phyloP scores from a whole-genome alignment of 371 early-diverging fungal species.

The Syncephalis fuscata region DNA sequence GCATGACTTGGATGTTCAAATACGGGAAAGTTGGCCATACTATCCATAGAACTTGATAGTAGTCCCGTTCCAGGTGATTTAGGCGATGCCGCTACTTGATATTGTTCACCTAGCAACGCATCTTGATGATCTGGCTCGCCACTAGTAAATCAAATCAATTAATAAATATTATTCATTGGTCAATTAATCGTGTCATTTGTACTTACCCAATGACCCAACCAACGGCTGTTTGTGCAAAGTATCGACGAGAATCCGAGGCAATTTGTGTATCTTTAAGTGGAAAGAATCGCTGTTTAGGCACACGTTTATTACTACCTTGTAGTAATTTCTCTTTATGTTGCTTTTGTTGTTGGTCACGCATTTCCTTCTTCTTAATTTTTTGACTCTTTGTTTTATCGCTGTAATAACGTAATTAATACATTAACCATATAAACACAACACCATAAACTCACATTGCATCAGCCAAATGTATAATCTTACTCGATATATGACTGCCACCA shows the following conservation, averaged over 20 bases:
- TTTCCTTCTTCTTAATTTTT: background rate
- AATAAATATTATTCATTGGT: too few species aligned
- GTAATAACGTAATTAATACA: constrained; percentile 6
- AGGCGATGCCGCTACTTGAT: too few species aligned
- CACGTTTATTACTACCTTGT: background rate
- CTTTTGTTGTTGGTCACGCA: background rate
- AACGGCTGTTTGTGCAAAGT: constrained; percentile 62
- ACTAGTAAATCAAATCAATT: too few species aligned
- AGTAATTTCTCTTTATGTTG: background rate
- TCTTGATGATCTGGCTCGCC: too few species aligned
- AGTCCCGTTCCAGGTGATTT: constrained; percentile 10
- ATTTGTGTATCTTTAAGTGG: background rate
- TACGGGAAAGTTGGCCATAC: constrained; percentile 45
- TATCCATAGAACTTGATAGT: constrained; percentile 16
- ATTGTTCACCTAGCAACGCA: too few species aligned
- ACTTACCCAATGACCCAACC: constrained; percentile 73
- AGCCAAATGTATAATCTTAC: background rate
- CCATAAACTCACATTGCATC: too few species aligned
- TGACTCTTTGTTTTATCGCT: constrained; percentile 3
- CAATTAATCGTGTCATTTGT: too few species aligned
- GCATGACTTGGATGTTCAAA: constrained; percentile 93
- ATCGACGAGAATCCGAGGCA: constrained; percentile 35
- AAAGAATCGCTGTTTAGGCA: background rate
- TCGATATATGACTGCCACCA: background rate
- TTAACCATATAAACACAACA: too few species aligned